Evolutionary conservation across 768 basidiomycete species (phyloP).

Genomic region (Udeniomyces megalosporus): DNA sequence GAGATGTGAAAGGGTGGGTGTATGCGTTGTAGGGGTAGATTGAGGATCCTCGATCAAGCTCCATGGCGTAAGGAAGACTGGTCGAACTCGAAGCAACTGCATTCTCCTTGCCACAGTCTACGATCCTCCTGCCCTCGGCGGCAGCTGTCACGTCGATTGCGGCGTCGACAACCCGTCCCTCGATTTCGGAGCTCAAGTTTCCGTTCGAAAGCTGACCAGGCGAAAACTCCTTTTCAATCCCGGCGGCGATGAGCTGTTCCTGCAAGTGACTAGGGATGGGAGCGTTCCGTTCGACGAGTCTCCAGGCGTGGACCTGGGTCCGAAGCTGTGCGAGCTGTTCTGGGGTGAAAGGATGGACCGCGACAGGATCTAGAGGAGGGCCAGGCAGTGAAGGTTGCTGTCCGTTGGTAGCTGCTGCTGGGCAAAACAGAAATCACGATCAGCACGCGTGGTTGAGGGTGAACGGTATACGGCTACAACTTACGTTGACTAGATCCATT

Average conservation of each 20-base stretch:
- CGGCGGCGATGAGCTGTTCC: slow-evolving; percentile 37
- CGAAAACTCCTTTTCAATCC: slow-evolving; percentile 43
- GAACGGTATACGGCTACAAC: too few species aligned
- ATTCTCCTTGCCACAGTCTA: background rate
- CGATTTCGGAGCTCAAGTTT: slow-evolving; percentile 35
- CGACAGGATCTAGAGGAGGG: background rate
- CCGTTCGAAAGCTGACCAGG: background rate
- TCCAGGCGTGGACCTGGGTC: slow-evolving; percentile 27
- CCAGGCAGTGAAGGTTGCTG: background rate
- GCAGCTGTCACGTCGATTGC: slow-evolving; percentile 57
- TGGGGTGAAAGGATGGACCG: slow-evolving; percentile 18
- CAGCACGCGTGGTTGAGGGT: too few species aligned
- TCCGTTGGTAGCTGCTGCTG: background rate
- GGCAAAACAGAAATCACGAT: too few species aligned
- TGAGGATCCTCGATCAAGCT: slow-evolving; percentile 60
- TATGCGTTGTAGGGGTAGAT: slow-evolving; percentile 89
- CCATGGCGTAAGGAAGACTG: slow-evolving; percentile 31
- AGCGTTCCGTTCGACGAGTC: slow-evolving; percentile 24
- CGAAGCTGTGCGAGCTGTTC: slow-evolving; percentile 29
- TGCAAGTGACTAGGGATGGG: slow-evolving; percentile 42
- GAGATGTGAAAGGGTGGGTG: slow-evolving; percentile 45
- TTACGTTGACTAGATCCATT: too few species aligned
- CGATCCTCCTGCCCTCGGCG: slow-evolving; percentile 20
- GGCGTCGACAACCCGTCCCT: slow-evolving; percentile 46
- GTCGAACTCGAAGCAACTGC: slow-evolving; percentile 4